Percentiles rank a stretch among this genome's conserved stretches.
phyloP scores from a whole-genome alignment of 148 eudicot genomes.

The Camellia granthamiana region DNA sequence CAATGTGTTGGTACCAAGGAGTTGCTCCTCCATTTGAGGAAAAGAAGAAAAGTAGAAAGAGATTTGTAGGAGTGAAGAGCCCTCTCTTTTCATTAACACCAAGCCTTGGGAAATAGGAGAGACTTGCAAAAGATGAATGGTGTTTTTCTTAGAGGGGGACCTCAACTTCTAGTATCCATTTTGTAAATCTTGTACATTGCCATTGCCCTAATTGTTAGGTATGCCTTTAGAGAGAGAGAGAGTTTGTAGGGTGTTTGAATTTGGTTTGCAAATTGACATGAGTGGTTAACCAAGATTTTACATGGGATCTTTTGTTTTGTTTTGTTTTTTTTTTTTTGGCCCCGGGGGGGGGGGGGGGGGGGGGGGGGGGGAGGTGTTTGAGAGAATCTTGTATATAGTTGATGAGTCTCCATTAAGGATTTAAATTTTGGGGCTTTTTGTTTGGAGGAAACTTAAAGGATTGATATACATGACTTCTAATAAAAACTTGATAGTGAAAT shows the following conservation, averaged over 20 bases:
- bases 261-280: slow-evolving; percentile 15
- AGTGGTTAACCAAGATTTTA: slow-evolving; percentile 21
- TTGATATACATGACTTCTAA: slow-evolving; percentile 6
- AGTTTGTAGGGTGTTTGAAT: not conserved
- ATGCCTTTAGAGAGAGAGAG: slow-evolving; percentile 31
- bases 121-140: slow-evolving; percentile 3
- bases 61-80: not conserved
- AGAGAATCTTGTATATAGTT: not conserved
- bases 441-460: slow-evolving; percentile 18
- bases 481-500: slow-evolving; percentile 23
- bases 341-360: too few species aligned
- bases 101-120: slow-evolving; percentile 9
- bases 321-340: too few species aligned
- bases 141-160: slow-evolving; percentile 15
- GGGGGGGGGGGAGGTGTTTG: too few species aligned
- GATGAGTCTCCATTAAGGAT: not conserved
- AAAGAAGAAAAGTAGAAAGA: slow-evolving; percentile 9
- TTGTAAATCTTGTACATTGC: slow-evolving; percentile 44
- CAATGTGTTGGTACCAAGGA: slow-evolving; percentile 16
- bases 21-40: slow-evolving; percentile 30
- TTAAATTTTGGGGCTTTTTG: not conserved
- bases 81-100: slow-evolving; percentile 8
- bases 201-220: slow-evolving; percentile 29
- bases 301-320: not conserved
- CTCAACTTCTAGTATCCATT: slow-evolving; percentile 22